These are phyloP conservation scores for Geosmithia putterillii DNA, from an alignment of 2,329 filamentous ascomycete genomes.

Conservation along the genomic window DNA sequence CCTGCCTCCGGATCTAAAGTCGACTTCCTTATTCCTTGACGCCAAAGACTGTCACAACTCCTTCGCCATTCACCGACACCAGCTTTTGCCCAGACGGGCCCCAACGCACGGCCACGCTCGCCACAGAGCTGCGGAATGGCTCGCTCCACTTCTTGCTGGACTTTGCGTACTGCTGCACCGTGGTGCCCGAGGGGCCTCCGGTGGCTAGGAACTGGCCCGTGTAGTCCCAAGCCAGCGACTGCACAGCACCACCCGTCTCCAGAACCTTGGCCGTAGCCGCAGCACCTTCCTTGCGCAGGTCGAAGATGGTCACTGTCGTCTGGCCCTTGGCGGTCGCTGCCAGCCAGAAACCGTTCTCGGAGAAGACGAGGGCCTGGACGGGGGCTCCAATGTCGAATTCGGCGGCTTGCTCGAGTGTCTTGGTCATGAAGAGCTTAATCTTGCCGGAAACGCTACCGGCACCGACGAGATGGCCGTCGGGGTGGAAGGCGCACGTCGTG, in stretches of 20 bases:
- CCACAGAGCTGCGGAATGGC: slow-evolving; percentile 63
- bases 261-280: slow-evolving; percentile 72
- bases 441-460: slow-evolving; percentile 69
- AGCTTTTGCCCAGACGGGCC: slow-evolving; percentile 62
- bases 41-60: slow-evolving; percentile 60
- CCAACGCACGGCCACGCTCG: slow-evolving; percentile 67
- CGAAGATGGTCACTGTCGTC: slow-evolving; percentile 74
- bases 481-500: slow-evolving; percentile 76
- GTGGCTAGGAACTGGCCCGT: slow-evolving; percentile 86
- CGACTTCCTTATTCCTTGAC: slow-evolving; percentile 33
- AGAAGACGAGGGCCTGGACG: slow-evolving; percentile 70
- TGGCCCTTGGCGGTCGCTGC: slow-evolving; percentile 70
- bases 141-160: slow-evolving; percentile 80
- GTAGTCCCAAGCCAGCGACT: slow-evolving; percentile 80
- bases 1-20: background rate
- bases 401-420: slow-evolving; percentile 59
- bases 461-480: slow-evolving; percentile 89
- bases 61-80: slow-evolving; percentile 62
- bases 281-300: slow-evolving; percentile 82
- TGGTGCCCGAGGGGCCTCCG: slow-evolving; percentile 66
- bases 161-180: slow-evolving; percentile 85
- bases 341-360: slow-evolving; percentile 95
- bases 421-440: slow-evolving; percentile 83
- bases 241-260: slow-evolving; percentile 68
- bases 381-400: slow-evolving; percentile 59